phyloP scores from a whole-genome alignment of 2,329 filamentous ascomycete genomes.

The Paecilomyces sp. region DNA sequence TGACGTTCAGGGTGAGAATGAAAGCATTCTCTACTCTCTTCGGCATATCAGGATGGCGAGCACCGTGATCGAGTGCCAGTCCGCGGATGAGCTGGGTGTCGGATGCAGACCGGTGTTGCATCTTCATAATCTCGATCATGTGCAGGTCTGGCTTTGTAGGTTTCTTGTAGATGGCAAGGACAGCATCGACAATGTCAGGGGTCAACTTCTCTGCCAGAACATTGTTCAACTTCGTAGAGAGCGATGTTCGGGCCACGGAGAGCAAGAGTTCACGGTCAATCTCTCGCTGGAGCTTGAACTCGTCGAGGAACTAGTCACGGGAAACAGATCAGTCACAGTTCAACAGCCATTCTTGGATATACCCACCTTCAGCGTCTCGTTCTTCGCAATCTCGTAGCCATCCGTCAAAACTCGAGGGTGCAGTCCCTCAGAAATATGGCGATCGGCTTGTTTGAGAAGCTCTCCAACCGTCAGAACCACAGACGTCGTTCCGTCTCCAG shows the following conservation, averaged over 20 bases:
- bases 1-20: slow-evolving; percentile 93
- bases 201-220: slow-evolving; percentile 86
- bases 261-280: slow-evolving; percentile 91
- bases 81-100: slow-evolving; percentile 95
- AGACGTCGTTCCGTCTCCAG: slow-evolving; percentile 93
- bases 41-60: slow-evolving; percentile 96
- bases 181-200: slow-evolving; percentile 90
- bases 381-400: slow-evolving; percentile 94
- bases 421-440: slow-evolving; percentile 93
- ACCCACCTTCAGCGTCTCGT: slow-evolving; percentile 73
- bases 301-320: slow-evolving; percentile 68
- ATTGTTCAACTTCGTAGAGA: slow-evolving; percentile 89
- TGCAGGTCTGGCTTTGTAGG: slow-evolving; percentile 92
- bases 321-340: slow-evolving; percentile 9
- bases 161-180: slow-evolving; percentile 85
- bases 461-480: slow-evolving; percentile 94
- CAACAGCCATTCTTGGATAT: background rate
- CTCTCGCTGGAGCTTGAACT: slow-evolving; percentile 81
- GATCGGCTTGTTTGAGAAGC: slow-evolving; percentile 92
- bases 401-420: slow-evolving; percentile 96
- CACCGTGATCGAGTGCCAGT: slow-evolving; percentile 88
- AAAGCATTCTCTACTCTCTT: slow-evolving; percentile 92
- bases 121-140: slow-evolving; percentile 99
- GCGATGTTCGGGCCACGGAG: slow-evolving; percentile 86
- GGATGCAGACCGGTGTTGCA: slow-evolving; percentile 94